These are phyloP conservation scores for Chaetoceros tenuissimus DNA, from an alignment of 108 stramenopile genomes.

Conservation along the genomic window DNA sequence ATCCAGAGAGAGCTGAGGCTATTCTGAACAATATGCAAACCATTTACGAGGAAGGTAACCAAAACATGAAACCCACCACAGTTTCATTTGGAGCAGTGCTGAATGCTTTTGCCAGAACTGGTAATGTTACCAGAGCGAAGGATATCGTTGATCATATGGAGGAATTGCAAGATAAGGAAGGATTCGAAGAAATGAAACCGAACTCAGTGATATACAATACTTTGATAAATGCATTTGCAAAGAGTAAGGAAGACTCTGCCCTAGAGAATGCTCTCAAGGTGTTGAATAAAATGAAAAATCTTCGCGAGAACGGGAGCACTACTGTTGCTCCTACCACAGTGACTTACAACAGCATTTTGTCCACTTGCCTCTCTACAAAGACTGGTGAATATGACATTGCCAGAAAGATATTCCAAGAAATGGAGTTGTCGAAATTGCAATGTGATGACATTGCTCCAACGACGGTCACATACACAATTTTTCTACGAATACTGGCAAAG, in stretches of 20 bases:
- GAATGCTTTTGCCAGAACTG: slow-evolving; percentile 28
- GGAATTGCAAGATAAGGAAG: slow-evolving; percentile 12
- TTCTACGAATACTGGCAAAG: not conserved
- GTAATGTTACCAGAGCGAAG: slow-evolving; percentile 32
- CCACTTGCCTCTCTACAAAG: not conserved
- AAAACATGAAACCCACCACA: slow-evolving; percentile 24
- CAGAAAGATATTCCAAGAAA: not conserved
- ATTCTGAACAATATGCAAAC: slow-evolving; percentile 13
- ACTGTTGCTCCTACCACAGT: not conserved
- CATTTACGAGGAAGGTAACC: slow-evolving; percentile 17
- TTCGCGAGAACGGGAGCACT: slow-evolving; percentile 13
- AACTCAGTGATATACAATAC: slow-evolving; percentile 47
- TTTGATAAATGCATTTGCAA: slow-evolving; percentile 60
- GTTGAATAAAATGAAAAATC: slow-evolving; percentile 37
- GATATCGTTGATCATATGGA: slow-evolving; percentile 28
- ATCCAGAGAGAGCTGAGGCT: slow-evolving; percentile 15
- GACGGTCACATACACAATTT: not conserved
- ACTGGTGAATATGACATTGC: not conserved
- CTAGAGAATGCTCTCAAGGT: slow-evolving; percentile 41
- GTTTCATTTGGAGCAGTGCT: slow-evolving; percentile 29
- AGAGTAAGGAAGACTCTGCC: slow-evolving; percentile 34
- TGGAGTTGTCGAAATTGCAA: not conserved
- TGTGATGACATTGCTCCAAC: not conserved
- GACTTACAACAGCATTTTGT: not conserved
- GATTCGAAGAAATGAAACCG: slow-evolving; percentile 32